Base-by-base conservation (phyloP, 2,329 filamentous ascomycete genomes). In the Balansia obtecta region DNA sequence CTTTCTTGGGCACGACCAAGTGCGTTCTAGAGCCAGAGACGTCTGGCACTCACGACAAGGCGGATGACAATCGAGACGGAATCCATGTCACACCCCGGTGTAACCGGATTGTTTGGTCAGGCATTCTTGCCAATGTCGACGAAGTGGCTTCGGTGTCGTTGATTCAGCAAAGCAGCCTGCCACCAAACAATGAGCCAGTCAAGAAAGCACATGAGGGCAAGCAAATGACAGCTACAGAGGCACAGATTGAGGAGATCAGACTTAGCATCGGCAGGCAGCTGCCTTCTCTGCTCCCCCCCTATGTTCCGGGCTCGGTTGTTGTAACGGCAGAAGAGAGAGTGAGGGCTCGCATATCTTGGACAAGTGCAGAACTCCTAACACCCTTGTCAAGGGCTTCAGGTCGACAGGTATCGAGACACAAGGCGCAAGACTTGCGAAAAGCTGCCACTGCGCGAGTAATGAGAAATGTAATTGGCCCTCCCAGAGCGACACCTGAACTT, bases 51-150 rank as follows among this genome's bases (percentile, higher is more conserved):
- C 39, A 18, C 16, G 37, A 33, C 15, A n/a, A 3, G 3, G 32
- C 16, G 4, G 20, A 27, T 18, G 16, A 18, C 15, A 15, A 30
- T 2, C 45, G 18, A 11, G 51, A 50, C n/a, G 48, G 49, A 15
- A 3, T 53, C 18, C 37, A 46, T 45, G 27, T 52, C 9, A 50
- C 52, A 10, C 49, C 52, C 10, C 38, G 20, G 1, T 40, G 46
- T 18, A 51, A 46, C 27, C 40, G 50, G 12, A 30, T 43, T 4
- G 43, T 53, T 15, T 43, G 46, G 46, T 45, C 50, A 13, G 52
- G 52, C 1, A 33, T 52, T n/a, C 27, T 52, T 4, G 37, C 22
- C 1, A 20, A 49, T 12, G 16, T 49, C 13, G 40, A 39, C 1
- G 22, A 44, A 12, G 27, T 46, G 37, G 46, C 48, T 13, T 22